phyloP scores from a whole-genome alignment of 768 basidiomycete species.

The Favolaschia claudopus region DNA sequence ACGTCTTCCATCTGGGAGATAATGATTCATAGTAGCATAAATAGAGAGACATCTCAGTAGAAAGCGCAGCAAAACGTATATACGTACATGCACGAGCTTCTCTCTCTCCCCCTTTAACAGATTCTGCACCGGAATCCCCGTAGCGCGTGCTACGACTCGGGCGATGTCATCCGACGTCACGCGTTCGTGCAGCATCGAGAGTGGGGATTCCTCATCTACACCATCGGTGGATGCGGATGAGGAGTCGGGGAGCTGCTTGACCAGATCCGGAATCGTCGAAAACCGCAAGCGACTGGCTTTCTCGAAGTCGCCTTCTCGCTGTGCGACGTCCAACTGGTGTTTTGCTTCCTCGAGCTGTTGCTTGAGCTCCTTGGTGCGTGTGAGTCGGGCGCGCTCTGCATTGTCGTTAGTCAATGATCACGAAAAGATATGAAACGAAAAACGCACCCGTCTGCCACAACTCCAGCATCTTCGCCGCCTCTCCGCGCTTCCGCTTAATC shows the following conservation, averaged over 20 bases:
- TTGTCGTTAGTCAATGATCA: neutral
- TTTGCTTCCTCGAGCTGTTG: conserved; percentile 83
- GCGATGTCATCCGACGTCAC: conserved; percentile 92
- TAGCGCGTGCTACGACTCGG: conserved; percentile 85
- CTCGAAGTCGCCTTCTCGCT: conserved; percentile 89
- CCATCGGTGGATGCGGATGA: conserved; percentile 46
- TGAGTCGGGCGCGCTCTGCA: conserved; percentile 71
- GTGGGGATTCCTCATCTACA: conserved; percentile 52
- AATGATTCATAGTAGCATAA: conserved; percentile 7
- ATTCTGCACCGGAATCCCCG: conserved; percentile 91
- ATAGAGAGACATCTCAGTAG: neutral
- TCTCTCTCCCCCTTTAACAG: conserved; percentile 90
- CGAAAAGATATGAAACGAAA: neutral
- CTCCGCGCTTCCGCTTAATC: conserved; percentile 64
- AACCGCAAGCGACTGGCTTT: conserved; percentile 84
- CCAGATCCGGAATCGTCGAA: conserved; percentile 83
- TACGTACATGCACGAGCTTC: conserved; percentile 83
- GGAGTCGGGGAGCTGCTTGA: conserved; percentile 65
- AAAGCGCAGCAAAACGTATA: neutral
- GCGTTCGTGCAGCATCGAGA: conserved; percentile 81
- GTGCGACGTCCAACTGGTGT: conserved; percentile 86
- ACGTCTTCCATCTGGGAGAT: conserved; percentile 82
- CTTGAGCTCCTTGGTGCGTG: conserved; percentile 76
- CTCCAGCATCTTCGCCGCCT: conserved; percentile 65
- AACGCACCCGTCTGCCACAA: conserved; percentile 78